A percentile compares a stretch with the other conserved stretches of the same genome.
These are phyloP conservation scores for Pythium dissimile DNA, from an alignment of 352 stramenopile species.

Conservation along the genomic window DNA sequence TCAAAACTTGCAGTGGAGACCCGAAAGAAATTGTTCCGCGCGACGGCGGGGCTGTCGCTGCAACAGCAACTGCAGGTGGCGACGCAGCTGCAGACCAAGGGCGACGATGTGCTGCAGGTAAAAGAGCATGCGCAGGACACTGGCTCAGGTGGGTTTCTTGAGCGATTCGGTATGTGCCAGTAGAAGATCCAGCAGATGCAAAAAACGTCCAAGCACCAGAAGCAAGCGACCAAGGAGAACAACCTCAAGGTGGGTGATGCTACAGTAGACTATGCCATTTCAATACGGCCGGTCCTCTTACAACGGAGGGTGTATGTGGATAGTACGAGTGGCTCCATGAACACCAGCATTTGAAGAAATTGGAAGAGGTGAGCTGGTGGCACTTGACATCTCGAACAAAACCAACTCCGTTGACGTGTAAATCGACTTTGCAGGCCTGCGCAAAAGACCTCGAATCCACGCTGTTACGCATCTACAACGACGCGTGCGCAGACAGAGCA, in stretches of 20 bases:
- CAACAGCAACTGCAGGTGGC: slow-evolving; percentile 61
- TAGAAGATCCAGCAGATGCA: slow-evolving; percentile 71
- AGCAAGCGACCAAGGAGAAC: slow-evolving; percentile 47
- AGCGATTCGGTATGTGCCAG: too few species aligned
- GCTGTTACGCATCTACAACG: slow-evolving; percentile 64
- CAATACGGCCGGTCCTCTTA: too few species aligned
- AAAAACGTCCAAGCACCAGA: slow-evolving; percentile 55
- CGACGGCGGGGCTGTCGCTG: slow-evolving; percentile 59
- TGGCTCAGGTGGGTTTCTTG: too few species aligned
- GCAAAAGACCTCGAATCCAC: slow-evolving; percentile 63
- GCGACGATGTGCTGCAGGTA: slow-evolving; percentile 58
- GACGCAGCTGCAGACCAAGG: slow-evolving; percentile 39
- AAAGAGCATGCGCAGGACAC: not conserved
- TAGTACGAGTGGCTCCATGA: slow-evolving; percentile 76
- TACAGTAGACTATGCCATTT: too few species aligned
- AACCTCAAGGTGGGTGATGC: slow-evolving; percentile 42
- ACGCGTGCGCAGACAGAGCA: slow-evolving; percentile 32
- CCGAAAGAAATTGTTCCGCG: slow-evolving; percentile 63
- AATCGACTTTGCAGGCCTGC: slow-evolving; percentile 30
- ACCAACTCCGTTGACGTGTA: not conserved
- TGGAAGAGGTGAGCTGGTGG: slow-evolving; percentile 44
- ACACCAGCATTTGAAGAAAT: slow-evolving; percentile 49
- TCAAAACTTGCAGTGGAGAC: slow-evolving; percentile 10
- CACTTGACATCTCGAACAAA: not conserved
- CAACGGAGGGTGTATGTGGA: not conserved